Evolutionary conservation across 176 grass and related monocot genomes (phyloP).

Genomic region (Oropetium thomaeum): DNA sequence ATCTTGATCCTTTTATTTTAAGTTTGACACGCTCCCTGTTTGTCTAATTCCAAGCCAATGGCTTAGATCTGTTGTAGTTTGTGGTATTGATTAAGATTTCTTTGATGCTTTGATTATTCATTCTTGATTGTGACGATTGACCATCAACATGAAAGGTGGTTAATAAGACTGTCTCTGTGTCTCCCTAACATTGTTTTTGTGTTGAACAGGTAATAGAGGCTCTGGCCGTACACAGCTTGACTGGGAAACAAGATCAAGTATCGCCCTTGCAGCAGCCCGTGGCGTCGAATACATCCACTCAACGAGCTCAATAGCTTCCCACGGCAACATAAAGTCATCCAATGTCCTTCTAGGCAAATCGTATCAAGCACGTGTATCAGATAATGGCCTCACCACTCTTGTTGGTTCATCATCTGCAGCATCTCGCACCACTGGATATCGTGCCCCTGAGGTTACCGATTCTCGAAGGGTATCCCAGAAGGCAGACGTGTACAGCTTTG

Average conservation of each 20-base stretch:
- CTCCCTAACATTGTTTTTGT: conserved; percentile 5
- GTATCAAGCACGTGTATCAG: conserved; percentile 54
- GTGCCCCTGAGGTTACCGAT: conserved; percentile 71
- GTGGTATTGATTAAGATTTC: background rate
- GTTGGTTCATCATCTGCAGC: conserved; percentile 42
- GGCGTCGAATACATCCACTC: conserved; percentile 81
- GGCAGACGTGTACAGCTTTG: conserved; percentile 84
- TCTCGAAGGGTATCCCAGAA: conserved; percentile 62
- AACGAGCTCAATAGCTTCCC: conserved; percentile 41
- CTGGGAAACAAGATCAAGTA: conserved; percentile 52
- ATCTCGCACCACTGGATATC: conserved; percentile 50
- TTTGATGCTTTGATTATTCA: background rate
- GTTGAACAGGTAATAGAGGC: conserved; percentile 47
- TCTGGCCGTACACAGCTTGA: conserved; percentile 46
- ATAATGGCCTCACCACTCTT: conserved; percentile 63
- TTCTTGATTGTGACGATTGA: conserved; percentile 3
- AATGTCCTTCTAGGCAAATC: conserved; percentile 64
- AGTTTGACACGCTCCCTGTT: background rate
- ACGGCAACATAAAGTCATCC: conserved; percentile 89
- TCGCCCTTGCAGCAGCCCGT: conserved; percentile 58
- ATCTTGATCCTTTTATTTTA: background rate
- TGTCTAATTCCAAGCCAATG: background rate
- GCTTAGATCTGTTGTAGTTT: conserved; percentile 17
- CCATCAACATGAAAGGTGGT: background rate
- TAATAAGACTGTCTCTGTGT: background rate